Evolutionary conservation across 2,329 filamentous ascomycete genomes (phyloP).

Genomic region (Trichocomaceae sp.): DNA sequence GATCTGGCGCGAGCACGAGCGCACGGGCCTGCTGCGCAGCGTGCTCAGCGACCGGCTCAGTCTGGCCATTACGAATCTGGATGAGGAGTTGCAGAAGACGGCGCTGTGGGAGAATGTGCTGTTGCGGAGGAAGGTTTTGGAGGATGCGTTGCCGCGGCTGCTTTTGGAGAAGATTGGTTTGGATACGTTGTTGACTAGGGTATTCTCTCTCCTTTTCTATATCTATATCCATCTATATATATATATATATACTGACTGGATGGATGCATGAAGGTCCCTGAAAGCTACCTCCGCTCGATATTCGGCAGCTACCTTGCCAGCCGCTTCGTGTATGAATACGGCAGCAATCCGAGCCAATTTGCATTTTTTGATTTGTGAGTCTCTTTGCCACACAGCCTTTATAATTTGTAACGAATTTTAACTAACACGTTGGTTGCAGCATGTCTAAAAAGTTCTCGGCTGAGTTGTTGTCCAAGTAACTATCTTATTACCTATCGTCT

Average conservation of each 20-base stretch:
- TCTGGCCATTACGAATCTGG: constrained; percentile 86
- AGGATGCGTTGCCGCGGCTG: constrained; percentile 77
- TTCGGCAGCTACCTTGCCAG: constrained; percentile 94
- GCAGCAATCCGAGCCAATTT: constrained; percentile 88
- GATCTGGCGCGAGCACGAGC: constrained; percentile 89
- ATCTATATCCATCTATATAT: background rate
- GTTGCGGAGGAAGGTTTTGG: constrained; percentile 70
- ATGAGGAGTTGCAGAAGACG: constrained; percentile 91
- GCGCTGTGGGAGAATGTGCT: constrained; percentile 81
- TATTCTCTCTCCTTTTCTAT: constrained; percentile 30
- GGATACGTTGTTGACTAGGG: constrained; percentile 75
- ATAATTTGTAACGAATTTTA: too few relatives aligned
- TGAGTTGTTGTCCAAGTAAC: constrained; percentile 3
- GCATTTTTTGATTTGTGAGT: constrained; percentile 97
- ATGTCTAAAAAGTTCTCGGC: constrained; percentile 30
- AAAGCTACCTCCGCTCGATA: constrained; percentile 86
- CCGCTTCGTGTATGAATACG: constrained; percentile 93
- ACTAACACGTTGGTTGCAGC: too few relatives aligned
- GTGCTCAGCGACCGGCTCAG: constrained; percentile 89
- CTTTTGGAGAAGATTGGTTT: constrained; percentile 85
- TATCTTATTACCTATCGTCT: background rate
- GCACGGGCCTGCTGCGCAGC: constrained; percentile 71
- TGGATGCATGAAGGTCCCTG: too few relatives aligned
- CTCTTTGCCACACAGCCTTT: too few relatives aligned
- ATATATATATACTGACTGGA: too few relatives aligned